Conservation (phyloP, 306 rosid species). For the Prunus kanzakura region DNA sequence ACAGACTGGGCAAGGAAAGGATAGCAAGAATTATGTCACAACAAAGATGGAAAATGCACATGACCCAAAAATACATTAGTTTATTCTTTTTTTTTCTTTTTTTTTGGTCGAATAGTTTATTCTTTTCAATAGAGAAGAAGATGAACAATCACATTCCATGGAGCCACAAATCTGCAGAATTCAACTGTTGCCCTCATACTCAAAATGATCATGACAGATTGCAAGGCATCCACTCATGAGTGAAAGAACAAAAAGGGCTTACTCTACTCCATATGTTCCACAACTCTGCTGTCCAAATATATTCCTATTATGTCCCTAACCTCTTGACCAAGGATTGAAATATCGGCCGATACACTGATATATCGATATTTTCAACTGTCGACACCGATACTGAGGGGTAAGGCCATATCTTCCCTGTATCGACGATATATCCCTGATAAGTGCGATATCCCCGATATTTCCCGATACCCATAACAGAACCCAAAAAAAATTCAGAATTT, state of each 20-base stretch:
- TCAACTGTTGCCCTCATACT: constrained; percentile 5
- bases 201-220: neutral
- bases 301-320: neutral
- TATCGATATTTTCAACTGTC: too few species aligned
- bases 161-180: constrained; percentile 8
- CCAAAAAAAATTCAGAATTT: too few species aligned
- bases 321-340: neutral
- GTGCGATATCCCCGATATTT: too few species aligned
- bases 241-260: neutral
- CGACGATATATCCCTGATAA: too few species aligned
- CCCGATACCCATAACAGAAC: too few species aligned
- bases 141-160: constrained; percentile 1
- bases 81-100: neutral
- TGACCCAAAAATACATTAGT: neutral
- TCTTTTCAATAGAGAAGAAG: neutral
- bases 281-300: neutral
- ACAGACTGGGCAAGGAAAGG: constrained; percentile 60
- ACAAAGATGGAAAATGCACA: constrained; percentile 1
- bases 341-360: too few species aligned
- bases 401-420: too few species aligned
- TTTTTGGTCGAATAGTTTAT: neutral
- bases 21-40: constrained; percentile 17
- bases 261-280: neutral
- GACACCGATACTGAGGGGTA: too few species aligned
- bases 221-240: neutral